Evolutionary conservation across 768 basidiomycete genomes (phyloP).

Genomic region (Boletus rubescentipes): DNA sequence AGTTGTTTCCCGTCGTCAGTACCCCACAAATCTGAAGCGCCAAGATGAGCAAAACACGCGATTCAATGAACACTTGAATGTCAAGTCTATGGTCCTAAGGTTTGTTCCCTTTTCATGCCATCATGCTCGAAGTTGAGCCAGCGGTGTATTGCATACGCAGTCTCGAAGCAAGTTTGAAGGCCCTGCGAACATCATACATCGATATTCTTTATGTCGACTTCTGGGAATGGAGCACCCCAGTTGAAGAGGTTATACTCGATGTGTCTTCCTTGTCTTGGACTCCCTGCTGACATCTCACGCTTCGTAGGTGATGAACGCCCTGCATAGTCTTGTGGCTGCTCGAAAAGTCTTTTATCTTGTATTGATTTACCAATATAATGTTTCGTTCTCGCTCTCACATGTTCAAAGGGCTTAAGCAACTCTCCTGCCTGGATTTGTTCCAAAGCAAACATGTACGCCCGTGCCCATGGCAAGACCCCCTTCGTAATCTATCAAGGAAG

Average conservation of each 20-base stretch:
- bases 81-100: neutral
- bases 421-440: neutral
- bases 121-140: too few relatives aligned
- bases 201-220: neutral
- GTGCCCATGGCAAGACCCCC: neutral
- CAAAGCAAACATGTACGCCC: neutral
- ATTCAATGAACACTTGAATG: too few relatives aligned
- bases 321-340: neutral
- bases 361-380: neutral
- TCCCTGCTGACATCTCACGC: neutral
- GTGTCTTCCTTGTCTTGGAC: too few relatives aligned
- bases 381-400: neutral
- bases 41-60: too few relatives aligned
- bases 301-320: neutral
- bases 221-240: neutral
- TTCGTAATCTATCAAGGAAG: neutral
- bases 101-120: neutral
- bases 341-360: neutral
- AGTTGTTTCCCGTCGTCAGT: too few relatives aligned
- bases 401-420: neutral
- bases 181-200: neutral
- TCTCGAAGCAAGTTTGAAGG: too few relatives aligned
- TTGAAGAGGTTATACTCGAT: neutral
- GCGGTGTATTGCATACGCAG: too few relatives aligned
- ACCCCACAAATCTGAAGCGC: too few relatives aligned